Evolutionary conservation across 306 rosid species (phyloP), one percentile per base, ranked within the genome.

Genomic region (Prunus davidiana): DNA sequence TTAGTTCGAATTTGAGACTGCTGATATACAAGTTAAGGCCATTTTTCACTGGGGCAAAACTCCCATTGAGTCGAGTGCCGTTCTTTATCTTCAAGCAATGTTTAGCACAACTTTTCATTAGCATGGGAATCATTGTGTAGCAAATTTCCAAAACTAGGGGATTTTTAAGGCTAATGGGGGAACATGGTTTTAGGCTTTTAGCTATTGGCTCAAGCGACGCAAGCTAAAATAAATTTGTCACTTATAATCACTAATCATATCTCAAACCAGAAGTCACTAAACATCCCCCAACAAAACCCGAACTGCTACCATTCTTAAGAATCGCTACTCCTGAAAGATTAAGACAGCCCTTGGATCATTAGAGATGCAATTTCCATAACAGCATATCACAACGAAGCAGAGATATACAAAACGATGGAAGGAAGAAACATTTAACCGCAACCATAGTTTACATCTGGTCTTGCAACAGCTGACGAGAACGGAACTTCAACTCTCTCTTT

Each of bases 401-500:
- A 67, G 52, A 83, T 85, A 80, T 79, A 85, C 87, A 90, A 34
- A 50, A 69, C 47, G 49, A 43, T 71, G 20, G 80, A 62, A 13
- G 66, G 34, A 57, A 12, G 41, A 65, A 43, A 55, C 38, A 72
- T 54, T 82, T 86, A 95, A 64, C 99, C 99, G 78, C 89, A 84
- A 63, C 99, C 99, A 58, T 90, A 95, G 90, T 90, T 90, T 84
- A 95, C 91, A 87, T 95, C 99, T 56, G 99, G 97, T 68, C 84
- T 92, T 45, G 90, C 87, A 76, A 84, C 83, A 67, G 79, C 84
- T 19, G 93, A 82, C 12, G 97, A 90, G 87, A 95, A 95, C 43
- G 97, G 99, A 78, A 95, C 91, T 86, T 95, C 96, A 69, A 90
- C 96, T 89, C 99, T 88, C 87, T 95, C 97, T 80, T 95, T 95